Conservation (phyloP, 2,329 filamentous ascomycete genomes). For the Aspergillus luchuensis region DNA sequence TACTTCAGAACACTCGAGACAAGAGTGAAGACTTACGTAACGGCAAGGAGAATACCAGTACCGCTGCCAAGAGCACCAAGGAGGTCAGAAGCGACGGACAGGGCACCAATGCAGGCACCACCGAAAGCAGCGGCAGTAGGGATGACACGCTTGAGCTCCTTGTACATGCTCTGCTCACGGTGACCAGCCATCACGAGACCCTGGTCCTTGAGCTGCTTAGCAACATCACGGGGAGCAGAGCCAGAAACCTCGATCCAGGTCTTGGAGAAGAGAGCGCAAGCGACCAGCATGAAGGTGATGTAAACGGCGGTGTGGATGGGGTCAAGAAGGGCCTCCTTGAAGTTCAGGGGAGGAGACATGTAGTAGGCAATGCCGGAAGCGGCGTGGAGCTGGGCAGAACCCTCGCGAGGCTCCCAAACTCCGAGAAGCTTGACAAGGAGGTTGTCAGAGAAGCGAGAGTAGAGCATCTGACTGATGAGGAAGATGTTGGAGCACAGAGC, state of each 20-base stretch:
- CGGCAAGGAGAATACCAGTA: constrained; percentile 95
- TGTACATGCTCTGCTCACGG: constrained; percentile 99
- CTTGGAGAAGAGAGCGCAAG: constrained; percentile 98
- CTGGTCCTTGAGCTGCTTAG: constrained; percentile 99
- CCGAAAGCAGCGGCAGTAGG: constrained; percentile 97
- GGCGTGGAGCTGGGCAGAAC: constrained; percentile 89
- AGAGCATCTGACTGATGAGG: constrained; percentile 98
- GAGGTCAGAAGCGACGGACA: constrained; percentile 93
- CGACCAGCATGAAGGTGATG: constrained; percentile 95
- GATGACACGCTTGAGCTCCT: constrained; percentile 98
- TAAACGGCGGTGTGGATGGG: constrained; percentile 96
- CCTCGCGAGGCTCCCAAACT: constrained; percentile 97
- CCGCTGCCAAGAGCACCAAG: constrained; percentile 94
- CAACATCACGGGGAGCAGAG: constrained; percentile 94
- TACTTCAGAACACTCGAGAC: not conserved
- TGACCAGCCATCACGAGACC: constrained; percentile 99
- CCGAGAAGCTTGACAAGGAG: constrained; percentile 95
- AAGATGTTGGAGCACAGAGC: constrained; percentile 99
- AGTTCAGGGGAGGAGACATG: constrained; percentile 97
- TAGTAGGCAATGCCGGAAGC: constrained; percentile 96
- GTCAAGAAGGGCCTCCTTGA: constrained; percentile 94
- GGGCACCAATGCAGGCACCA: constrained; percentile 96
- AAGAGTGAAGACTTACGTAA: constrained; percentile 72
- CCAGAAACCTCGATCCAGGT: constrained; percentile 99
- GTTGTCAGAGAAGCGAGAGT: constrained; percentile 98